Base-by-base conservation (phyloP, 352 stramenopile species). In the Elongisporangium prolatum region DNA sequence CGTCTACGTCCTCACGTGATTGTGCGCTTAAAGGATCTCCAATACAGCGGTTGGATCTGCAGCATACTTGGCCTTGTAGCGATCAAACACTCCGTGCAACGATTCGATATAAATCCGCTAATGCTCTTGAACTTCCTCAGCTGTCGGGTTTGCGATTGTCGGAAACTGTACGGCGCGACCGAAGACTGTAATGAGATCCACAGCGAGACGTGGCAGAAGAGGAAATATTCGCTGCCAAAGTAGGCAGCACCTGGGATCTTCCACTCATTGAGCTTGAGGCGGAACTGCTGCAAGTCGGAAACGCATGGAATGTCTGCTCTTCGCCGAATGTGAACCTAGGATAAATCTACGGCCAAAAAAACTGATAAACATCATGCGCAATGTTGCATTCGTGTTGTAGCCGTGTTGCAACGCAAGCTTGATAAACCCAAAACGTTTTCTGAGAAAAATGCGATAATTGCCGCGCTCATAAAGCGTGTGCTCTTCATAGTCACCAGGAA, bases 401-500 rank as follows among this genome's bases (percentile, higher is more conserved):
- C 93, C 92, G 66, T 93, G 72, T 71, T 98, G 81, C 14, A 98
- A 72, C 37, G 81, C 91, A 25, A 98, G 71, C 56, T 97, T 96
- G 64, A 98, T 87, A 68, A 98, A 98, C 2, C 95, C 95, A 44
- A 89, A 91, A 17, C 94, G 79, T 22, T 88, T 83, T 56, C 96
- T 90, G 52, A 98, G 72, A 59, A 88, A 98, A 21, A 98, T 81
- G 56, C 93, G 84, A 68, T 98, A 93, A 34, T 80, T 75, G 3
- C 77, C 78, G 17, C 77, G 75, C 48, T 78, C 67, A 50, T 80
- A 96, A 13, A 98, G 62, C 17, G 94, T 97, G 8, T 91, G 93
- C 72, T 98, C 95, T 68, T 98, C 90, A 61, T 98, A 97, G 14
- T 94, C 95, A 14, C 95, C 95, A 0, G 95, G 93, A 17, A 96